Conservation (phyloP, 1,139 yeast genomes). For the Sugiyamaella neomexicana region DNA sequence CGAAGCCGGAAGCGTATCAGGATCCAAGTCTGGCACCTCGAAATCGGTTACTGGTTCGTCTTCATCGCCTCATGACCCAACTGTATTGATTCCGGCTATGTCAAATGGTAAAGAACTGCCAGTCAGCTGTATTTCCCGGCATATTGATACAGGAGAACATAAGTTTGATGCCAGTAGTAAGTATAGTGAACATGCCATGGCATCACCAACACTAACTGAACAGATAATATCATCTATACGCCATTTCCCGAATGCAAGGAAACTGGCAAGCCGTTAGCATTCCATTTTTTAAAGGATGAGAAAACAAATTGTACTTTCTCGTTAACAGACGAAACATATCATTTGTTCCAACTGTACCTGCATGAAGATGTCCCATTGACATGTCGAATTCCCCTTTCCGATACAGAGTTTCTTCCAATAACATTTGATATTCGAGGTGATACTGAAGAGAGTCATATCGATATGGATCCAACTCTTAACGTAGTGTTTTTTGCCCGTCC, state of each 20-base stretch:
- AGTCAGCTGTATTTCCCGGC: conserved; percentile 63
- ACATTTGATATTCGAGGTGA: conserved; percentile 68
- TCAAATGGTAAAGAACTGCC: conserved; percentile 48
- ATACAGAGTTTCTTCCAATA: conserved; percentile 50
- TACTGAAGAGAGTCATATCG: conserved; percentile 67
- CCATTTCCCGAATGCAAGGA: conserved; percentile 66
- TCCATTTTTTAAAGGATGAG: conserved; percentile 55
- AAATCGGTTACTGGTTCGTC: conserved; percentile 8
- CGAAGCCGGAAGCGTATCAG: background rate
- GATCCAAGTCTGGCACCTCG: conserved; percentile 5
- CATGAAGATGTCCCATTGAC: conserved; percentile 79
- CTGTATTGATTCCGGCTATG: conserved; percentile 33
- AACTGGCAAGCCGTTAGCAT: conserved; percentile 56
- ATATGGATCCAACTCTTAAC: conserved; percentile 61
- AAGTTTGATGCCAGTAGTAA: conserved; percentile 54
- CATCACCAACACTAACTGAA: background rate
- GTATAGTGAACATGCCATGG: background rate
- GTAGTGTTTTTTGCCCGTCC: conserved; percentile 44
- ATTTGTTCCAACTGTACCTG: conserved; percentile 68
- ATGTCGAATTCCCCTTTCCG: conserved; percentile 52
- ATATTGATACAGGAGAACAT: conserved; percentile 77
- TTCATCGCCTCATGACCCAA: conserved; percentile 9
- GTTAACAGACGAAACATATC: conserved; percentile 67
- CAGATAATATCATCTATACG: conserved; percentile 52
- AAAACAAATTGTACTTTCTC: conserved; percentile 61